Conservation (phyloP, 2,329 filamentous ascomycete species). For the Blastomyces emzantsi region DNA sequence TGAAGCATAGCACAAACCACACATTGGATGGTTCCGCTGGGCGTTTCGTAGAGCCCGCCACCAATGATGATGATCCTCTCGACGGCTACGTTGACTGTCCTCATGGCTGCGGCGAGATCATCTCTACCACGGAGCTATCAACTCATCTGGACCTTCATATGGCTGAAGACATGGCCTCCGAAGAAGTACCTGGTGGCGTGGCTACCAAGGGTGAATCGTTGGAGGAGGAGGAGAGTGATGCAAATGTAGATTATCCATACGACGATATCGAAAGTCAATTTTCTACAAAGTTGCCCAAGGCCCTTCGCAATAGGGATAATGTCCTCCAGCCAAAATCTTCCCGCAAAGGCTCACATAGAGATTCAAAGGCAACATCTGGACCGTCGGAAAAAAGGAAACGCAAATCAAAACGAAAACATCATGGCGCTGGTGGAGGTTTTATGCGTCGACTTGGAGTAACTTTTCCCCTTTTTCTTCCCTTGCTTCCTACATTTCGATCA, state of each 20-base stretch:
- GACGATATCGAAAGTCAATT: slow-evolving; percentile 17
- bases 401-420: slow-evolving; percentile 16
- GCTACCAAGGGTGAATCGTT: slow-evolving; percentile 4
- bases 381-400: slow-evolving; percentile 19
- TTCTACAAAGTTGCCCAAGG: slow-evolving; percentile 17
- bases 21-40: too few species aligned
- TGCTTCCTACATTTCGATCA: too few species aligned
- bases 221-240: slow-evolving; percentile 1
- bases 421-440: background rate
- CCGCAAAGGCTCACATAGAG: slow-evolving; percentile 25
- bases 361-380: slow-evolving; percentile 23
- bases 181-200: slow-evolving; percentile 24
- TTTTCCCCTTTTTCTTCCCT: background rate
- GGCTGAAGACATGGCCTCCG: slow-evolving; percentile 40
- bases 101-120: slow-evolving; percentile 52
- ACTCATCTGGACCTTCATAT: slow-evolving; percentile 53
- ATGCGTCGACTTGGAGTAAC: slow-evolving; percentile 20
- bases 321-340: slow-evolving; percentile 9
- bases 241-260: slow-evolving; percentile 10
- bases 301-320: slow-evolving; percentile 22
- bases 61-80: slow-evolving; percentile 14
- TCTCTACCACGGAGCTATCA: slow-evolving; percentile 46
- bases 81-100: slow-evolving; percentile 46
- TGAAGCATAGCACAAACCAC: background rate
- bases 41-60: background rate